Percentiles rank a stretch among this genome's conserved stretches.
Evolutionary conservation across 2,329 filamentous ascomycete species (phyloP).

Genomic region (Verticillium tricorpus): DNA sequence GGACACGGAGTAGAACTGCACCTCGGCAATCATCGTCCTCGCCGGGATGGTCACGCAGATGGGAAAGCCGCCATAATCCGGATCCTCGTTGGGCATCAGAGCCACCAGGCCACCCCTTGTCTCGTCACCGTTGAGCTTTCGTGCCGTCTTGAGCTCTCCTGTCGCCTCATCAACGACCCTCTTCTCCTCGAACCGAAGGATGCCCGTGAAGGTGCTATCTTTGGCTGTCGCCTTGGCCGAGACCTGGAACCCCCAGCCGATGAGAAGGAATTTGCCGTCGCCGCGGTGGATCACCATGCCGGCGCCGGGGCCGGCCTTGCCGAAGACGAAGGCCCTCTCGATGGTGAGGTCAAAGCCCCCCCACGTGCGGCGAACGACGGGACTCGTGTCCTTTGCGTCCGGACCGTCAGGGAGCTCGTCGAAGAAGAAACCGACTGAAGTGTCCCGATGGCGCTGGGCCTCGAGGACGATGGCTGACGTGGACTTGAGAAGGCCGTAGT

Average conservation of each 20-base stretch:
- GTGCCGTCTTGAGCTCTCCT: constrained; percentile 16
- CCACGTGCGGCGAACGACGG: constrained; percentile 8
- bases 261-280: constrained; percentile 18
- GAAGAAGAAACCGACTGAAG: constrained; percentile 26
- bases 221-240: constrained; percentile 14
- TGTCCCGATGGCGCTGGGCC: constrained; percentile 27
- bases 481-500: constrained; percentile 28
- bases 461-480: constrained; percentile 18
- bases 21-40: constrained; percentile 36
- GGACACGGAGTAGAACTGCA: constrained; percentile 22
- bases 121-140: constrained; percentile 27
- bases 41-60: constrained; percentile 48
- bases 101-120: constrained; percentile 29
- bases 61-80: constrained; percentile 48
- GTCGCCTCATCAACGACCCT: constrained; percentile 22
- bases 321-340: constrained; percentile 25
- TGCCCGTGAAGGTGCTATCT: constrained; percentile 17
- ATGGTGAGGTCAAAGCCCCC: constrained; percentile 22
- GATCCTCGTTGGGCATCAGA: constrained; percentile 47
- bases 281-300: constrained; percentile 22
- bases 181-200: constrained; percentile 20
- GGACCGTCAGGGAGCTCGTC: constrained; percentile 14
- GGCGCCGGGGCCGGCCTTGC: constrained; percentile 19
- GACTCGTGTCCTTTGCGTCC: constrained; percentile 13
- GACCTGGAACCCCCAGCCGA: constrained; percentile 21